These are phyloP conservation scores for Suhomyces bolitotheri DNA, from an alignment of 1,139 yeast species.

Conservation along the genomic window DNA sequence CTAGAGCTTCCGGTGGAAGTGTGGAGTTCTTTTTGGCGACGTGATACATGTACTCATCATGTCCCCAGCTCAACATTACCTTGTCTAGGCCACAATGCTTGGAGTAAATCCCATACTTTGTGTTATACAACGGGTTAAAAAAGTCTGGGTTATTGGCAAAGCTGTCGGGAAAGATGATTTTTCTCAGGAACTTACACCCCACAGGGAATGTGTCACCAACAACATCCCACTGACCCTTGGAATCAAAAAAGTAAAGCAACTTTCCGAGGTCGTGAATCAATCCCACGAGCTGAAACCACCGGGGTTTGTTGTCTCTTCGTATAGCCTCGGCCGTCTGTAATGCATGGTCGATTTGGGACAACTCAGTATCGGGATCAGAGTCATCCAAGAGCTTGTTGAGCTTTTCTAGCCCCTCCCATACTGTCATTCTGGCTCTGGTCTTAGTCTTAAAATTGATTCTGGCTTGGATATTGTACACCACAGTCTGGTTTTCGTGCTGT, in stretches of 20 bases:
- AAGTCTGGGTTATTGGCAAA: conserved; percentile 63
- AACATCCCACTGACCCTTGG: conserved; percentile 81
- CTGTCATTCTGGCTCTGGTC: conserved; percentile 62
- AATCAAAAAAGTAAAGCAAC: conserved; percentile 65
- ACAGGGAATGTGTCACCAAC: conserved; percentile 80
- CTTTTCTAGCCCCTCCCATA: conserved; percentile 71
- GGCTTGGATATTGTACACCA: conserved; percentile 71
- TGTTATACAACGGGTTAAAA: conserved; percentile 61
- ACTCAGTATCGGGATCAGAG: conserved; percentile 73
- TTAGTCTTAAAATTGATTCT: conserved; percentile 69
- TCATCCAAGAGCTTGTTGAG: conserved; percentile 66
- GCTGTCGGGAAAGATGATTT: conserved; percentile 61
- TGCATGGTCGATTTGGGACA: conserved; percentile 75
- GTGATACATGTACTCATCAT: conserved; percentile 77
- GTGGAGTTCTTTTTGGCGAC: conserved; percentile 64
- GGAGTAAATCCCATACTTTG: conserved; percentile 67
- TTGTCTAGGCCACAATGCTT: conserved; percentile 67
- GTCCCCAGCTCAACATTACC: conserved; percentile 79
- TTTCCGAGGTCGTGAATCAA: conserved; percentile 72
- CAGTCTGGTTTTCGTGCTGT: conserved; percentile 71
- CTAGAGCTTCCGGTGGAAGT: conserved; percentile 64
- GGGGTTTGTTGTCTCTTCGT: conserved; percentile 62
- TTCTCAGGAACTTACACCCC: conserved; percentile 63
- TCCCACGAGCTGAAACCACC: conserved; percentile 79
- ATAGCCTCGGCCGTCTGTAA: conserved; percentile 77